These are phyloP conservation scores for Bimuria novae-zelandiae DNA, from an alignment of 2,329 filamentous ascomycete genomes.

Conservation along the genomic window DNA sequence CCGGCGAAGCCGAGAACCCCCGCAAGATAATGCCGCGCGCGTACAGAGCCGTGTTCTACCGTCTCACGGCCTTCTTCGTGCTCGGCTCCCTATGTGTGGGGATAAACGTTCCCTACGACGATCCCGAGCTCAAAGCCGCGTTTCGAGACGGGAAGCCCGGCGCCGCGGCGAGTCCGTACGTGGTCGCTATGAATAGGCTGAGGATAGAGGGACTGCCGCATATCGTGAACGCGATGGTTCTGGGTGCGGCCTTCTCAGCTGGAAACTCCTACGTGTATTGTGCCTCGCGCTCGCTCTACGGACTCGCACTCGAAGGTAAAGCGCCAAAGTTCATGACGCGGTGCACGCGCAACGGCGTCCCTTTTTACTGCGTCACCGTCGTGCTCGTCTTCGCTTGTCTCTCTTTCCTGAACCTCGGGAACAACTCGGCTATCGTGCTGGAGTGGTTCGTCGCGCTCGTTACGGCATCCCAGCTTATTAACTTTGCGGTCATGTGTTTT, in stretches of 20 bases:
- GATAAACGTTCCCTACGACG: constrained; percentile 71
- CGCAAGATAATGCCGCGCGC: constrained; percentile 67
- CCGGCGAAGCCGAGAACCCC: constrained; percentile 54
- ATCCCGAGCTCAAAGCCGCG: constrained; percentile 63
- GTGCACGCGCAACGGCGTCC: constrained; percentile 67
- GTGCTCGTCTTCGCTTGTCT: constrained; percentile 72
- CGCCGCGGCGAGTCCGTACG: constrained; percentile 69
- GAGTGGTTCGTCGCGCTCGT: constrained; percentile 75
- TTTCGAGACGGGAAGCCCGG: constrained; percentile 64
- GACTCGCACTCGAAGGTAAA: constrained; percentile 59
- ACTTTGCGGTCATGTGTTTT: constrained; percentile 61
- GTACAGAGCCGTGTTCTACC: constrained; percentile 79
- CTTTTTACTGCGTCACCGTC: constrained; percentile 71
- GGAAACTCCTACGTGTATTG: constrained; percentile 62
- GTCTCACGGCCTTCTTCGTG: constrained; percentile 75
- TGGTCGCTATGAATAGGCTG: constrained; percentile 63
- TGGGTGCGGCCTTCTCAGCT: constrained; percentile 61
- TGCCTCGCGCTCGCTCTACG: constrained; percentile 59
- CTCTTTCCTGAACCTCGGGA: constrained; percentile 75
- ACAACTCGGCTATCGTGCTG: constrained; percentile 69
- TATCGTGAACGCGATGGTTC: constrained; percentile 62
- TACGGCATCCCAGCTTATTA: constrained; percentile 67
- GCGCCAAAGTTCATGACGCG: constrained; percentile 61
- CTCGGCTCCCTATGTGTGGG: constrained; percentile 72
- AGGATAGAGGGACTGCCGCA: constrained; percentile 60